Evolutionary conservation across 192 early-diverging fungal species (phyloP).

Genomic region (Coemansia nantahalensis): DNA sequence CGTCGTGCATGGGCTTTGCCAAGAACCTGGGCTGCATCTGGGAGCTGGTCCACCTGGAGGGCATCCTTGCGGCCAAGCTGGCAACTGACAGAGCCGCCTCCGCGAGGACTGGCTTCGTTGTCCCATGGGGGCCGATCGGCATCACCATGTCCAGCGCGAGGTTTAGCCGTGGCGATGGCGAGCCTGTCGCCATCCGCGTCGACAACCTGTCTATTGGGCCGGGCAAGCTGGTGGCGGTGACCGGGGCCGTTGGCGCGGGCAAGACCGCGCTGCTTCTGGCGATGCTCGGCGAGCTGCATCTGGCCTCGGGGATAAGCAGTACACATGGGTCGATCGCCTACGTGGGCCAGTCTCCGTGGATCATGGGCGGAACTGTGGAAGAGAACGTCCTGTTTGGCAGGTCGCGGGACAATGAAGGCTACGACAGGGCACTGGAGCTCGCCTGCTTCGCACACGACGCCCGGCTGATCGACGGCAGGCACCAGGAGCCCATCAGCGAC

Average conservation of each 20-base stretch:
- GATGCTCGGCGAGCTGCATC: conserved; percentile 69
- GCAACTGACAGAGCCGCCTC: neutral
- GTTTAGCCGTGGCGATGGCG: conserved; percentile 3
- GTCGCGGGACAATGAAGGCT: conserved; percentile 52
- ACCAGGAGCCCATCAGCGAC: conserved; percentile 57
- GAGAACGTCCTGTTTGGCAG: conserved; percentile 74
- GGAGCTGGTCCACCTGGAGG: conserved; percentile 12
- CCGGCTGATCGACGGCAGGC: conserved; percentile 54
- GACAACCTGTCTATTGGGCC: conserved; percentile 2
- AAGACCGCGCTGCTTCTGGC: conserved; percentile 75
- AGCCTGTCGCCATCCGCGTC: neutral
- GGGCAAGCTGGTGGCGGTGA: conserved; percentile 66
- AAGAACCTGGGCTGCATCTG: conserved; percentile 3
- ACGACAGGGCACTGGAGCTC: conserved; percentile 54
- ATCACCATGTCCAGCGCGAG: neutral
- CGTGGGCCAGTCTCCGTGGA: conserved; percentile 56
- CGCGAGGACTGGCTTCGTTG: neutral
- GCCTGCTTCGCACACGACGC: conserved; percentile 65
- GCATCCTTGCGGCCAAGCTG: conserved; percentile 6
- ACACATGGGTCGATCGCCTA: conserved; percentile 22
- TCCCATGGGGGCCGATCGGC: too few species aligned
- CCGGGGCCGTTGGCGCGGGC: conserved; percentile 79
- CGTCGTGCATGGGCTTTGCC: conserved; percentile 11
- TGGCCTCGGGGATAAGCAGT: conserved; percentile 3
- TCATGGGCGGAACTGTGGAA: conserved; percentile 63